Conservation (phyloP, 306 rosid genomes). For the Purshia tridentata region DNA sequence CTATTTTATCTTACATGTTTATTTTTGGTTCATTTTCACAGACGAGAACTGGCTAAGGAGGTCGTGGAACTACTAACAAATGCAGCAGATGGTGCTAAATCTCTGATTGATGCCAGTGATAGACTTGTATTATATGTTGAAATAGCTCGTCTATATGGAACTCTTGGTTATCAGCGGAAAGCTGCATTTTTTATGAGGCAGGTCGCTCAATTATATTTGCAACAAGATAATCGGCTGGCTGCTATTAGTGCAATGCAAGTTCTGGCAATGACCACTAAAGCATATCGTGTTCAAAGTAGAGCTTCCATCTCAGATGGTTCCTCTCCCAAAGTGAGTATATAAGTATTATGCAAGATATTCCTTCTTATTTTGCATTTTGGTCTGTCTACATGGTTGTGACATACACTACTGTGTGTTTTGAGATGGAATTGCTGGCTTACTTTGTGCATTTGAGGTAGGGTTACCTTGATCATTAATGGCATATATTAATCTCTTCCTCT, state of each 20-base stretch:
- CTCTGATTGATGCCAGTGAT: slow-evolving; percentile 93
- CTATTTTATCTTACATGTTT: not conserved
- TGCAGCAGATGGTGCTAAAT: slow-evolving; percentile 98
- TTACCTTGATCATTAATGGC: not conserved
- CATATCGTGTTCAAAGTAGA: slow-evolving; percentile 94
- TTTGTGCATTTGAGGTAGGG: not conserved
- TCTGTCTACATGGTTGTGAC: not conserved
- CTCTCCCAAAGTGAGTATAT: slow-evolving; percentile 59
- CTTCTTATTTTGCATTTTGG: slow-evolving; percentile 11
- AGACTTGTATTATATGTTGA: slow-evolving; percentile 79
- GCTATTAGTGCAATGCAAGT: slow-evolving; percentile 99
- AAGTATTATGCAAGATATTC: slow-evolving; percentile 16
- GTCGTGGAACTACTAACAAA: slow-evolving; percentile 83
- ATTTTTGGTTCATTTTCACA: slow-evolving; percentile 28
- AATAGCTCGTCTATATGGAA: slow-evolving; percentile 94
- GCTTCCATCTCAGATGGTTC: slow-evolving; percentile 52
- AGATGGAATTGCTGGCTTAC: not conserved
- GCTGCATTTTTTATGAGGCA: slow-evolving; percentile 97
- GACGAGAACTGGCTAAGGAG: slow-evolving; percentile 93
- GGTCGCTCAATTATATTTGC: slow-evolving; percentile 95
- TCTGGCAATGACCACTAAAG: slow-evolving; percentile 93
- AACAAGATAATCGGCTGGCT: slow-evolving; percentile 86
- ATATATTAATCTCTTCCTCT: not conserved
- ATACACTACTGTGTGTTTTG: not conserved
- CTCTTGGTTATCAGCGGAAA: slow-evolving; percentile 91